These are phyloP conservation scores for Erodium texanum DNA, from an alignment of 441 rosid species.

Conservation along the genomic window DNA sequence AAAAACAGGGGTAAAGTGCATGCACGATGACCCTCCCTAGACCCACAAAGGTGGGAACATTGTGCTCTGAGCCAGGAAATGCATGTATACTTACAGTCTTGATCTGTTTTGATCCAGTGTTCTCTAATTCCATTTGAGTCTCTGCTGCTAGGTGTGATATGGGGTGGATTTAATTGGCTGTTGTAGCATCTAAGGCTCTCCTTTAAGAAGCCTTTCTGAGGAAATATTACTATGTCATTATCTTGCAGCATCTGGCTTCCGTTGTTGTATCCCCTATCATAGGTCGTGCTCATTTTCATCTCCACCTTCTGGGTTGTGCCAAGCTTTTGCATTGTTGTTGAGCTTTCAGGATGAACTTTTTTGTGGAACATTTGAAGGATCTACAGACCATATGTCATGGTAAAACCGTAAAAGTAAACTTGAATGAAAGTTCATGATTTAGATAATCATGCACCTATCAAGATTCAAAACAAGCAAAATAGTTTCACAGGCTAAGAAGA, in stretches of 20 bases:
- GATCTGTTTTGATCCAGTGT: constrained; percentile 49
- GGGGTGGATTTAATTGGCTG: constrained; percentile 45
- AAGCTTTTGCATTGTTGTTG: constrained; percentile 32
- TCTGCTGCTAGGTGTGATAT: constrained; percentile 28
- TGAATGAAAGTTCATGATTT: not conserved
- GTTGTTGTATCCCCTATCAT: constrained; percentile 25
- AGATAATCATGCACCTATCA: not conserved
- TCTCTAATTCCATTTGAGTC: constrained; percentile 60
- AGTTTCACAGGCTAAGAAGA: not conserved
- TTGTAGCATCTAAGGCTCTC: constrained; percentile 29
- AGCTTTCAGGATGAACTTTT: constrained; percentile 74
- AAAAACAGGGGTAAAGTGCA: too few species aligned
- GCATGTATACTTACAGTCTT: constrained; percentile 45
- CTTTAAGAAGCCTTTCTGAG: constrained; percentile 26
- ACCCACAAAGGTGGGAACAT: too few species aligned
- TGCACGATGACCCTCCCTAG: too few species aligned
- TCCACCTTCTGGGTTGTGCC: constrained; percentile 31
- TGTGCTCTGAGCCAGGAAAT: too few species aligned
- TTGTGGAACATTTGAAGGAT: constrained; percentile 67
- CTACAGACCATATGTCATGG: constrained; percentile 28
- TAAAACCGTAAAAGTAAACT: constrained; percentile 1
- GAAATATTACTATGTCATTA: constrained; percentile 30
- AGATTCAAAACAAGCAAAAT: not conserved
- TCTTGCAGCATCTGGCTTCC: constrained; percentile 28
- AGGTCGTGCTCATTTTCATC: constrained; percentile 27